Percentiles rank a stretch among this genome's conserved stretches.
Evolutionary conservation across 768 basidiomycete genomes (phyloP).

Genomic region (Tulasnella sp.): DNA sequence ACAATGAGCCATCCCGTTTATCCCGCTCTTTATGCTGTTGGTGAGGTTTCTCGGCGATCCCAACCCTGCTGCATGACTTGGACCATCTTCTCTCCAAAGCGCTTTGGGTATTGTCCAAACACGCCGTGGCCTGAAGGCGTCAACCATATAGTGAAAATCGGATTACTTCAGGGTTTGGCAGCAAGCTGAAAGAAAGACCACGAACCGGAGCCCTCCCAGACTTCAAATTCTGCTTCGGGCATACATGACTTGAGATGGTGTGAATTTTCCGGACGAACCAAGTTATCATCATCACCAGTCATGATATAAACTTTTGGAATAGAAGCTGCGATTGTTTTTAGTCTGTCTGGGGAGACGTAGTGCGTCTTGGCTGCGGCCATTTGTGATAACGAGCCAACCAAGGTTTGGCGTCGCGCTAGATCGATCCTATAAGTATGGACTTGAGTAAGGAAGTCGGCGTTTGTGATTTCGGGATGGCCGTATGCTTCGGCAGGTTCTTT

Average conservation of each 20-base stretch:
- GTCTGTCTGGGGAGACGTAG: constrained; percentile 48
- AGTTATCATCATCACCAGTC: constrained; percentile 63
- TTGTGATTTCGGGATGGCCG: constrained; percentile 59
- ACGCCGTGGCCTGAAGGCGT: constrained; percentile 52
- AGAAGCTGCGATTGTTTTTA: constrained; percentile 48
- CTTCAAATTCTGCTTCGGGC: constrained; percentile 52
- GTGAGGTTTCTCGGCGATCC: constrained; percentile 1
- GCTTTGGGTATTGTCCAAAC: constrained; percentile 47
- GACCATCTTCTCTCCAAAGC: constrained; percentile 58
- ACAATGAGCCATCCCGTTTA: not conserved
- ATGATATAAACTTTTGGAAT: constrained; percentile 68
- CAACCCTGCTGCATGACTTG: constrained; percentile 53
- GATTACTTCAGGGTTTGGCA: not conserved
- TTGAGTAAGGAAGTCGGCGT: constrained; percentile 56
- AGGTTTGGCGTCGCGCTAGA: constrained; percentile 55
- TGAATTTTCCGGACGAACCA: constrained; percentile 55
- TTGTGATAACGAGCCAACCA: constrained; percentile 66
- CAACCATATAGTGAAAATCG: not conserved
- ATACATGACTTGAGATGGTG: constrained; percentile 53
- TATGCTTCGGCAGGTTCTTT: constrained; percentile 46
- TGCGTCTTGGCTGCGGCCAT: constrained; percentile 67
- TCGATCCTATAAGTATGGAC: constrained; percentile 51
- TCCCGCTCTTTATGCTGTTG: not conserved
- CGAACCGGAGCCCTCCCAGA: constrained; percentile 54
- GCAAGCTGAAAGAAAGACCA: not conserved